A percentile compares a stretch with the other conserved stretches of the same genome.
These are phyloP conservation scores for Solanum hybrid DNA, from an alignment of 305 asterid genomes.

Conservation along the genomic window DNA sequence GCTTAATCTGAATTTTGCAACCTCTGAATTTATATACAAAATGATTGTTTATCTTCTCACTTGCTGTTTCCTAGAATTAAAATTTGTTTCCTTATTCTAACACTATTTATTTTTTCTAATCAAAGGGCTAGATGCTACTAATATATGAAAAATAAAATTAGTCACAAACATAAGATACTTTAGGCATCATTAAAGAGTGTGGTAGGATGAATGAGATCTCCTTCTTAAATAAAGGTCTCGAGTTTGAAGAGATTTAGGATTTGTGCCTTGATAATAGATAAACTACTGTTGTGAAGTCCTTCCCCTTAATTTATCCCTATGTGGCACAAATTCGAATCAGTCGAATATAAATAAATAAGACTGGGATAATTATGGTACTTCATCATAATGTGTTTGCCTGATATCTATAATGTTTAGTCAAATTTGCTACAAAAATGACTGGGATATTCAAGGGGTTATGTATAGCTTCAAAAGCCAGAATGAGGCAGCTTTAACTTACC, in stretches of 20 bases:
- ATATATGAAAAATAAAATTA: too few species aligned
- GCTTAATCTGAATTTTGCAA: neutral
- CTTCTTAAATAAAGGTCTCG: too few species aligned
- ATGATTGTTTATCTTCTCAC: neutral
- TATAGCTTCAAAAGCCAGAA: neutral
- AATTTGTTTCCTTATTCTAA: neutral
- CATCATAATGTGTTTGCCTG: neutral
- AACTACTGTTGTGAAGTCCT: too few species aligned
- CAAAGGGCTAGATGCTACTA: neutral
- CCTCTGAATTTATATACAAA: neutral
- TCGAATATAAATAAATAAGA: too few species aligned
- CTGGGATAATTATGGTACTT: too few species aligned
- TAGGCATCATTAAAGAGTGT: too few species aligned
- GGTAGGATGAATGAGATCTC: too few species aligned
- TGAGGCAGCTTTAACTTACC: neutral
- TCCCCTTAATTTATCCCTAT: too few species aligned
- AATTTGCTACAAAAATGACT: neutral
- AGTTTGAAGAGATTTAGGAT: too few species aligned
- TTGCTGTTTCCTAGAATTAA: neutral
- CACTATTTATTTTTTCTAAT: neutral
- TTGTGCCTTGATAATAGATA: too few species aligned
- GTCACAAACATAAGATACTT: too few species aligned
- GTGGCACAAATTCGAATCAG: too few species aligned
- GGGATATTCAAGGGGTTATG: neutral
- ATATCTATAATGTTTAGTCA: neutral